Evolutionary conservation across 2,329 filamentous ascomycete genomes (phyloP).

Genomic region (Hirsutella rhossiliensis): DNA sequence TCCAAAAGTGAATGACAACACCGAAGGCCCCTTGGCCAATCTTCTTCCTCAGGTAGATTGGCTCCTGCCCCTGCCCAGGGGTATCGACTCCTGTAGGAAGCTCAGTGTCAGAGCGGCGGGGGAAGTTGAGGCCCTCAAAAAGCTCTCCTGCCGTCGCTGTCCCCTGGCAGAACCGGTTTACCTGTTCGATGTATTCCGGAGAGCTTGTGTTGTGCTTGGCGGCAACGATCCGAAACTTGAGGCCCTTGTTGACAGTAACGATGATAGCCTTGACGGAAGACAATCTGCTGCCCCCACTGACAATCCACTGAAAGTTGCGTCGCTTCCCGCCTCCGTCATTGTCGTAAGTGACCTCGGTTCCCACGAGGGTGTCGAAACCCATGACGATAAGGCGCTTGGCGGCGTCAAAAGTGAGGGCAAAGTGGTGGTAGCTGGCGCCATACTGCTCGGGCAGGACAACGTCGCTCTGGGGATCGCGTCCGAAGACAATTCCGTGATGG

Average conservation of each 20-base stretch:
- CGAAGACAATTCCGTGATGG: conserved; percentile 6
- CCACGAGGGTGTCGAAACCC: conserved; percentile 8
- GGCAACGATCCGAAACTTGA: conserved; percentile 6
- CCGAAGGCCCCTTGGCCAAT: conserved; percentile 9
- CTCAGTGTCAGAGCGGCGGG: conserved; percentile 1
- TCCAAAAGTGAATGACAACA: conserved; percentile 8
- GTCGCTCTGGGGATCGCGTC: conserved; percentile 6
- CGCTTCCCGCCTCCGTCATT: conserved; percentile 6
- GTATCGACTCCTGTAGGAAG: conserved; percentile 5
- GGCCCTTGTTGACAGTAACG: background rate
- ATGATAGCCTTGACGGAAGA: conserved; percentile 1
- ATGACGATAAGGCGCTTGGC: conserved; percentile 7
- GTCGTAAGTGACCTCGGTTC: conserved; percentile 13
- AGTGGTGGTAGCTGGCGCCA: conserved; percentile 5
- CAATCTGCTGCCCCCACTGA: conserved; percentile 8
- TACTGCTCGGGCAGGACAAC: conserved; percentile 5
- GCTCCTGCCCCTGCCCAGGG: conserved; percentile 2
- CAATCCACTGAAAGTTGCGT: conserved; percentile 11
- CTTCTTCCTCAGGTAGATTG: conserved; percentile 5
- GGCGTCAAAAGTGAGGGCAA: conserved; percentile 11
- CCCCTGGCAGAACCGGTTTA: conserved; percentile 8
- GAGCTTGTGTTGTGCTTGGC: conserved; percentile 3
- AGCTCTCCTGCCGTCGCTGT: conserved; percentile 5
- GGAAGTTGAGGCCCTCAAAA: conserved; percentile 3
- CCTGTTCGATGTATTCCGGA: conserved; percentile 8